Conservation (phyloP, 345 rosid genomes). For the Melastoma malabathricum region DNA sequence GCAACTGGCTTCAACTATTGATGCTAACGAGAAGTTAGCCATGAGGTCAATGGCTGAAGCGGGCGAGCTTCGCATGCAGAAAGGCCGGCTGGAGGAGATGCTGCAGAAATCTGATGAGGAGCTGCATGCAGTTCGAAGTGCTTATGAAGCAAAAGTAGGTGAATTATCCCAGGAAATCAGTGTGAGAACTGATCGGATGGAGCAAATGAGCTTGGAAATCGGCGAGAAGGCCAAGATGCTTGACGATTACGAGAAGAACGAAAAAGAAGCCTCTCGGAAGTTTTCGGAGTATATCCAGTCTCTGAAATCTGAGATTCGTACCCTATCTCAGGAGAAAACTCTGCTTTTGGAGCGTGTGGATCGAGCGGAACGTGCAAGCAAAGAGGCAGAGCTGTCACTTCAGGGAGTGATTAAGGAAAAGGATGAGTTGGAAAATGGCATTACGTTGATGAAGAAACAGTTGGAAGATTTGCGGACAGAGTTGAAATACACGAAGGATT, state of each 20-base stretch:
- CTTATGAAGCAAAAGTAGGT: constrained; percentile 36
- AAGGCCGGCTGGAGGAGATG: constrained; percentile 48
- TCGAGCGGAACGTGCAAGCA: constrained; percentile 8
- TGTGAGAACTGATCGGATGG: constrained; percentile 30
- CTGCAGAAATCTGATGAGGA: constrained; percentile 42
- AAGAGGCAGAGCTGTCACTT: constrained; percentile 28
- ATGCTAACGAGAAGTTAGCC: constrained; percentile 79
- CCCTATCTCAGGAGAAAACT: constrained; percentile 9
- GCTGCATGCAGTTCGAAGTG: constrained; percentile 27
- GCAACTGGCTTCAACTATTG: constrained; percentile 67
- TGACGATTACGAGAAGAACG: constrained; percentile 33
- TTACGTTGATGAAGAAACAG: constrained; percentile 35
- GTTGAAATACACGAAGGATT: constrained; percentile 22
- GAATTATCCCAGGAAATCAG: constrained; percentile 33
- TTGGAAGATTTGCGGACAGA: constrained; percentile 29
- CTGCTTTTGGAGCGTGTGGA: constrained; percentile 5
- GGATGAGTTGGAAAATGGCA: constrained; percentile 20
- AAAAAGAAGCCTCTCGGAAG: constrained; percentile 25
- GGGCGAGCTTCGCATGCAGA: constrained; percentile 41
- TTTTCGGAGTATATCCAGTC: constrained; percentile 1
- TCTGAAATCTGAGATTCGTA: constrained; percentile 11
- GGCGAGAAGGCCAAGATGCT: constrained; percentile 39
- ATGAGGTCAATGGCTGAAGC: constrained; percentile 67
- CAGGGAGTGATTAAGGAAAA: constrained; percentile 29
- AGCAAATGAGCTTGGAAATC: constrained; percentile 29